A percentile compares a stretch with the other conserved stretches of the same genome.
Conservation (phyloP, 805 yeast genomes). For the Pichia californica region DNA sequence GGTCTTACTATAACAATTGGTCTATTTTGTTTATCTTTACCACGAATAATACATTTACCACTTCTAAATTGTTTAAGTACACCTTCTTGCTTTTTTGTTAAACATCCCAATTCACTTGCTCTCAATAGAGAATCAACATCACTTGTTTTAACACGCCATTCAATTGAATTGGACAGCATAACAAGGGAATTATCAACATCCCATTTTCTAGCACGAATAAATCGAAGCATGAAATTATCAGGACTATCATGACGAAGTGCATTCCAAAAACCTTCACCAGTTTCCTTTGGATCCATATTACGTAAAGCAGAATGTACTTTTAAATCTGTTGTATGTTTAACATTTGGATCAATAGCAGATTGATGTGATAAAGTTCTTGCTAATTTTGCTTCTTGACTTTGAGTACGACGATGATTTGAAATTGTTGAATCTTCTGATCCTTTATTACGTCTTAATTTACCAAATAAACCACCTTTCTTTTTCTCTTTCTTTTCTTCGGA, state of each 20-base stretch:
- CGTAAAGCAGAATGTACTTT: constrained; percentile 44
- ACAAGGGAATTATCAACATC: constrained; percentile 57
- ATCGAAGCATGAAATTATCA: constrained; percentile 72
- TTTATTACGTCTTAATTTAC: constrained; percentile 24
- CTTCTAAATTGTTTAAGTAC: constrained; percentile 50
- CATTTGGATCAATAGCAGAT: constrained; percentile 23
- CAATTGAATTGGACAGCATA: constrained; percentile 67
- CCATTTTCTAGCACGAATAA: constrained; percentile 84
- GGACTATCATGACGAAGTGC: constrained; percentile 72
- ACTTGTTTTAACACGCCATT: constrained; percentile 65
- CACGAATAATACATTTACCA: constrained; percentile 70
- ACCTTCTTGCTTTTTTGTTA: constrained; percentile 37
- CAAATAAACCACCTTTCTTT: constrained; percentile 30
- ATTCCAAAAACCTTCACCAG: constrained; percentile 49
- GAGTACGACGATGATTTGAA: neutral
- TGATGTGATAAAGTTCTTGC: constrained; percentile 18
- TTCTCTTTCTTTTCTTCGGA: constrained; percentile 15
- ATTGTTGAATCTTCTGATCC: constrained; percentile 5
- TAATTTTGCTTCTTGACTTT: constrained; percentile 5
- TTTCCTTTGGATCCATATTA: constrained; percentile 44
- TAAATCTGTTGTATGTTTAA: constrained; percentile 26
- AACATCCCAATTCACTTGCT: constrained; percentile 65
- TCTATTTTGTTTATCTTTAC: constrained; percentile 64
- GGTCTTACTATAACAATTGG: constrained; percentile 83
- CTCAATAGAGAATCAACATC: constrained; percentile 55